Evolutionary conservation across 2,329 filamentous ascomycete species (phyloP), one percentile per base, ranked within the genome.

Genomic region (Epichloe scottii): DNA sequence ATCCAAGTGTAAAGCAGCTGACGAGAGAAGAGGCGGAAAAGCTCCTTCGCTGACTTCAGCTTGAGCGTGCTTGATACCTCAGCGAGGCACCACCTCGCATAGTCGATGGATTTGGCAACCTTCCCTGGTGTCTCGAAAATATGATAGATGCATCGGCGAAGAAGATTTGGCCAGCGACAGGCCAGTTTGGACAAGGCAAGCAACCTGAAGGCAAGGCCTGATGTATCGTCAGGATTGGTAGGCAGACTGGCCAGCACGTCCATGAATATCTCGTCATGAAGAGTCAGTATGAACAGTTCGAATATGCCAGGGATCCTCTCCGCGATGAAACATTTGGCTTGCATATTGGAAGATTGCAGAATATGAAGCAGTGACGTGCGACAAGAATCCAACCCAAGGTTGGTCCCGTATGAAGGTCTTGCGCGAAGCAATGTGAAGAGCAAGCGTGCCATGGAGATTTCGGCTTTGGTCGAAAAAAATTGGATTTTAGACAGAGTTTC

Each of bases 1-100:
- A 94, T 78, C 91, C 90, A 98, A 0, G 89, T 95, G 62, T 88
- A 95, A 3, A 97, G 71, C 6, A 98, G 74, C 61, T 98, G 93
- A 2, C 90, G 82, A 6, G 88, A 83, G 62, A 97, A 98, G 0
- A 97, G 72, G 5, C 73, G 72, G 62, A 98, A 96, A 1, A 99
- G 70, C 35, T 84, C 77, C 58, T 76, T 79, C 0, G 89, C 74
- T 43, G 81, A 79, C 23, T 74, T 66, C 21, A 97, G 75, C 0
- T 75, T 68, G 35, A 96, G 75, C 0, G 76, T 74, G 12, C 64
- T 68, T 4, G 90, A 81, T 34, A 96, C 81, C 12, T 77, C 72
- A 4, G 66, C 64, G 42, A 96, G 73, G 58, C 88, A 94, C 48
- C 77, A 77, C 51, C 78, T 79, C 1, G 91, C 90, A 67, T 96